Base-by-base conservation (phyloP, 2,329 filamentous ascomycete species). In the Cryphonectria naterciae region DNA sequence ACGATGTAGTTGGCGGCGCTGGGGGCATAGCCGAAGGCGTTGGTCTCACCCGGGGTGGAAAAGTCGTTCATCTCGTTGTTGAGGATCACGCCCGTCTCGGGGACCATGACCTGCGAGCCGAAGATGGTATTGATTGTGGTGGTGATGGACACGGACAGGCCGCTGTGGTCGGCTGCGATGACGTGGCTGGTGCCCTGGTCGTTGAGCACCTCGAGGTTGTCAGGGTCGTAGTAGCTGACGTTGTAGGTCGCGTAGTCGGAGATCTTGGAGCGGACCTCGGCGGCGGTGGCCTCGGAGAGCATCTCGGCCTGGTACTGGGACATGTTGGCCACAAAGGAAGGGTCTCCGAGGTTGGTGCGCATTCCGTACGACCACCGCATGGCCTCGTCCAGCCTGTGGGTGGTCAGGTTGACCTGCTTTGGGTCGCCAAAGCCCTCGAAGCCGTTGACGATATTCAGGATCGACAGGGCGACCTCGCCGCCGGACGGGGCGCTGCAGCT, bases 51-150 rank as follows among this genome's bases (percentile, higher is more conserved):
- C 0, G 94, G 93, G 66, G 94, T 92, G 46, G 89, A 93, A 80
- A 97, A 97, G 78, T 95, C 93, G 82, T 88, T 85, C 83, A 86
- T 86, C 75, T 88, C 84, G 72, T 87, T 81, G 77, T 88, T 89
- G 81, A 95, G 90, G 67, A 95, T 91, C 60, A 96, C 84, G 2
- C 93, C 93, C 0, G 93, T 96, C 77, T 96, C 93, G 0, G 93
- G 93, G 0, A 96, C 88, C 75, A 96, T 88, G 61, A 97, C 76
- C 3, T 87, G 86, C 11, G 89, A 93, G 15, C 94, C 94, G 75
- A 97, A 97, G 1, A 93, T 83, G 10, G 94, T 83, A 78, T 97
- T 97, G 72, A 97, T 83, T 0, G 94, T 97, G 0, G 93, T 94
- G 0, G 94, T 97, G 2, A 94, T 83, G 0, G 92, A 92, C 65